Evolutionary conservation across 2,329 filamentous ascomycete species (phyloP), one percentile per base, ranked within the genome.

Genomic region (Colletotrichum lupini): DNA sequence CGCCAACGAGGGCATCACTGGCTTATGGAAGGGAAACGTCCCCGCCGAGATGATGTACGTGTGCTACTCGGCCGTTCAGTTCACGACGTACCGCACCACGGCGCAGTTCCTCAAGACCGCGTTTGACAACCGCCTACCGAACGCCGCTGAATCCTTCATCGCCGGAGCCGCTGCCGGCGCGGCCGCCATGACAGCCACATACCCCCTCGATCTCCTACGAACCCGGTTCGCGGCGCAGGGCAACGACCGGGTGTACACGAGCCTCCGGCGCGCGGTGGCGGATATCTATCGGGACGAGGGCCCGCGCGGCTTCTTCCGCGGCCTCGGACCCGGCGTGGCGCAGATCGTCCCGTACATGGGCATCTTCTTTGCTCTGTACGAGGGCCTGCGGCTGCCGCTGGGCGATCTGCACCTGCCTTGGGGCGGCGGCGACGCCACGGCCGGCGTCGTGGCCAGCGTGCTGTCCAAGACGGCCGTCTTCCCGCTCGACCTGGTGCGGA

Each of bases 271-370:
- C 19, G 95, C 95, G 2, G 80, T 98, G 7, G 83, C 85, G 57
- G 91, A 94, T 26, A 99, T 99, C 77, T 85, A 87, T 19, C 87
- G 87, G 4, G 88, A 93, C 74, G 97, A 99, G 84, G 97, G 97
- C 0, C 77, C 85, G 0, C 82, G 82, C 4, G 97, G 97, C 0
- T 98, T 97, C 85, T 99, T 98, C 82, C 93, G 95, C 61, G 97
- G 97, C 4, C 86, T 97, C 42, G 89, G 89, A 1, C 95, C 96
- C 1, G 95, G 93, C 0, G 86, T 98, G 26, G 92, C 88, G 30
- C 95, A 98, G 85, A 97, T 98, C 61, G 91, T 98, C 11, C 97
- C 97, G 2, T 97, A 96, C 81, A 99, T 99, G 97, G 97, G 97
- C 16, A 87, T 98, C 2, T 98, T 99, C 85, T 99, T 99, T 83